Evolutionary conservation across 805 yeast genomes (phyloP), one percentile per base, ranked within the genome.

Genomic region (Starmerella etchellsii): DNA sequence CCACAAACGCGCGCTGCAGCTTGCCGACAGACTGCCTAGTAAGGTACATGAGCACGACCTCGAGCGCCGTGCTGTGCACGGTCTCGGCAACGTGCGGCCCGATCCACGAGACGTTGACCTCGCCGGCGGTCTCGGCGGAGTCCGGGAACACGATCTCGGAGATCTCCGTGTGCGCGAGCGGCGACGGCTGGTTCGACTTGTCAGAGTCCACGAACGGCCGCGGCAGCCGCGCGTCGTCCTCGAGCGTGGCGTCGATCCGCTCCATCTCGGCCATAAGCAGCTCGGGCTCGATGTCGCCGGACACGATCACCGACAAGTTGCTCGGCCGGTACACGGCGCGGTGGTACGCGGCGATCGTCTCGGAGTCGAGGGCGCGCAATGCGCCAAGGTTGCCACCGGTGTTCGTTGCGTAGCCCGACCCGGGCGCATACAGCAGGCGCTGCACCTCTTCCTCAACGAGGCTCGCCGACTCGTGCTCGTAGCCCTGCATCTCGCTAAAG

Each of bases 401-500:
- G 57, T 91, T 96, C 8, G 91, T 76, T 10, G 85, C 73, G 57
- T 88, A 91, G 2, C 95, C 97, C 19, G 88, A 79, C 0, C 67
- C 65, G 11, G 65, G 56, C 46, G 75, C 62, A 42, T 54, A 64
- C 25, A 64, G 42, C 21, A 54, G 41, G 41, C 54, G 53, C 36
- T 60, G 56, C 13, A 44, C 33, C 34, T 46, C 47, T n/a, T 40
- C 45, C 3, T 54, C 50, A 39, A 73, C 74, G 47, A 81, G 64
- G 50, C 68, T 71, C 73, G 77, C 76, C 14, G 87, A 71, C 47
- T 79, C 81, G 52, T 74, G 74, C 59, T 85, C 94, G 42, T 81
- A 76, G 22, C 85, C 96, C 55, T 83, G 95, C 97, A 91, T 91
- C 62, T 91, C 98, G 39, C 93, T 79, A 57, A 81, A 91, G 3